phyloP scores from a whole-genome alignment of 164 flowering plant genomes.

The Sextonia rubra region DNA sequence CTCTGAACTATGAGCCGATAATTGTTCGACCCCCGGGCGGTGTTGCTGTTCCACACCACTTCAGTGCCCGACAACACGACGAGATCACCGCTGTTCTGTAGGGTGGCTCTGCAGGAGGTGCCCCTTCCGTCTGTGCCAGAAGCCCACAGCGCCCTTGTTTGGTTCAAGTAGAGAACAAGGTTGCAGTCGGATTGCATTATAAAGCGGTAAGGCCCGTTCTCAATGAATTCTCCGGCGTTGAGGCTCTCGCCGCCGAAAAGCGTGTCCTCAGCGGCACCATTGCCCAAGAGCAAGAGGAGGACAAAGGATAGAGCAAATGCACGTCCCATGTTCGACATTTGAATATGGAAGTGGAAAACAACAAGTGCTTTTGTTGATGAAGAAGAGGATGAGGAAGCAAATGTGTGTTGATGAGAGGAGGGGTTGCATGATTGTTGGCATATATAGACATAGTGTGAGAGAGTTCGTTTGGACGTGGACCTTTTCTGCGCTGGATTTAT shows the following conservation, averaged over 20 bases:
- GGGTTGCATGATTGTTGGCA: too few species aligned
- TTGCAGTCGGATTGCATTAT: constrained; percentile 20
- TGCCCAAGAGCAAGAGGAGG: constrained; percentile 2
- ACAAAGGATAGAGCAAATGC: not conserved
- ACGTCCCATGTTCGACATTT: not conserved
- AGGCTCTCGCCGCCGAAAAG: constrained; percentile 15
- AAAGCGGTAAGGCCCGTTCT: constrained; percentile 16
- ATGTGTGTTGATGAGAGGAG: too few species aligned
- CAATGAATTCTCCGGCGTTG: constrained; percentile 7
- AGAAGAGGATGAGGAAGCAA: too few species aligned
- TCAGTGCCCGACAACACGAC: constrained; percentile 11
- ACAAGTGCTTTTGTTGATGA: too few species aligned
- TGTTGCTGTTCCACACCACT: constrained; percentile 15
- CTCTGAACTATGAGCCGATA: constrained; percentile 19
- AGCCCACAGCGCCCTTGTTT: constrained; percentile 9
- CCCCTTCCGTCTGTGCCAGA: constrained; percentile 17
- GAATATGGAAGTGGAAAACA: too few species aligned
- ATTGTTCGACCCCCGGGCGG: constrained; percentile 11
- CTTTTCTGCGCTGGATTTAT: too few species aligned
- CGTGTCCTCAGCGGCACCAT: constrained; percentile 11
- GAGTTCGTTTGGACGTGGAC: too few species aligned
- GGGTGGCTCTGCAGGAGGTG: constrained; percentile 5
- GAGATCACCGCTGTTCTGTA: constrained; percentile 14
- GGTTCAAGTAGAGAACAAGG: constrained; percentile 22
- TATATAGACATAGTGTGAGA: too few species aligned